Base-by-base conservation (phyloP, 805 yeast species). In the Wickerhamiella qilinensis region DNA sequence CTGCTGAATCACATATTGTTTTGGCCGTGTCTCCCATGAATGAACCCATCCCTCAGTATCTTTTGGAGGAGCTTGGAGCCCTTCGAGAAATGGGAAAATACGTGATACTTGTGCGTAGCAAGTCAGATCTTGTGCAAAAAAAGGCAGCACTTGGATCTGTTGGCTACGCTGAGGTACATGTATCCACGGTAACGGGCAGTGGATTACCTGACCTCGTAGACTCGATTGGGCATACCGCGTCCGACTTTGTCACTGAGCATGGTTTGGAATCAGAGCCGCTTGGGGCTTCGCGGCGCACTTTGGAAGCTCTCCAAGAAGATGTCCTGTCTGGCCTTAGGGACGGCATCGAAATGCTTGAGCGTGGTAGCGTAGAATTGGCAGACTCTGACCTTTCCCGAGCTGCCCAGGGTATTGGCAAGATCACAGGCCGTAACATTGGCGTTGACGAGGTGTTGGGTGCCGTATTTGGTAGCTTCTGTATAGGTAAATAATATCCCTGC, bases 371-470 rank as follows among this genome's bases (percentile, higher is more conserved):
- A 1, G 88, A 83, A 0, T 55, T 84, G 29, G 93, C 94, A 0
- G 63, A 82, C 1, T 94, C 88, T 43, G 76, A 79, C 39, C 62
- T 91, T 30, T 68, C 69, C 36, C 68, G 68, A 36, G 75, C 94
- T 1, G 74, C 78, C 16, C 84, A 78, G 12, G 95, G 95, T 0
- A 79, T 91, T 29, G 96, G 96, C 0, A 81, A 77, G 51, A 80
- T 91, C 20, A 86, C 96, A 0, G 98, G 97, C 1, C 80, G 81
- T 30, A 71, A 83, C 0, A 73, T 88, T 12, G 94, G 93, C 0
- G 68, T 86, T 0, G 96, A 91, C 48, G 97, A 91, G 52, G 75
- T 91, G 1, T 62, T 91, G 4, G 95, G 91, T 1, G 88, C 82
- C 1, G 91, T 91, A 0, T 91, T 91, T 53, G 76, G 94, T 2